Percentiles rank a stretch among this genome's conserved stretches.
Evolutionary conservation across 1,284 basidiomycete genomes (phyloP).

Genomic region (Ganoderma lingzhi): DNA sequence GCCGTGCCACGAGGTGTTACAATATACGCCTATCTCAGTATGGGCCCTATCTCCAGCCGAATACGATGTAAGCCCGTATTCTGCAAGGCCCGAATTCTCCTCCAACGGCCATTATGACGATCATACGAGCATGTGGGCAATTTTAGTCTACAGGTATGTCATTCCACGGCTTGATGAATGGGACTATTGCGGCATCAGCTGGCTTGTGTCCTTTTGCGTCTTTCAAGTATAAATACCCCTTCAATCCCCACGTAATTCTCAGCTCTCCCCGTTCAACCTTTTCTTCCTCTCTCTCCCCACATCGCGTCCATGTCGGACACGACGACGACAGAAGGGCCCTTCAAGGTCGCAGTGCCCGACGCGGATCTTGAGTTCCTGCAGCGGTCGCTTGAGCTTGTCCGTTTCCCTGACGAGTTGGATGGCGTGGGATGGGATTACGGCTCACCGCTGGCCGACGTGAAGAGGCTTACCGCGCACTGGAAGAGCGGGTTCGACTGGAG

Average conservation of each 20-base stretch:
- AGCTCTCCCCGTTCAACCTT: not conserved
- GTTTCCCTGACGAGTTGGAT: slow-evolving; percentile 53
- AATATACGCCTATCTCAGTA: too few species aligned
- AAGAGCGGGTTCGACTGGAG: slow-evolving; percentile 52
- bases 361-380: slow-evolving; percentile 24
- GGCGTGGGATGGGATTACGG: slow-evolving; percentile 49
- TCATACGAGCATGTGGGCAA: not conserved
- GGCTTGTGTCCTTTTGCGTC: not conserved
- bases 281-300: not conserved
- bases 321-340: slow-evolving; percentile 23
- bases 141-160: not conserved
- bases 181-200: not conserved
- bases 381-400: slow-evolving; percentile 27
- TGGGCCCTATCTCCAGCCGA: not conserved
- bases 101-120: not conserved
- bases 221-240: not conserved
- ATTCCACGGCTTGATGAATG: not conserved
- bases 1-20: too few species aligned
- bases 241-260: not conserved
- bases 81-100: not conserved
- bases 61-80: not conserved
- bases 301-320: not conserved
- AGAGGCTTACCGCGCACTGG: slow-evolving; percentile 49
- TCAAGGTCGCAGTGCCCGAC: slow-evolving; percentile 27
- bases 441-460: slow-evolving; percentile 48